These are phyloP conservation scores for Graphilbum sp. DNA, from an alignment of 2,329 filamentous ascomycete species.

Conservation along the genomic window DNA sequence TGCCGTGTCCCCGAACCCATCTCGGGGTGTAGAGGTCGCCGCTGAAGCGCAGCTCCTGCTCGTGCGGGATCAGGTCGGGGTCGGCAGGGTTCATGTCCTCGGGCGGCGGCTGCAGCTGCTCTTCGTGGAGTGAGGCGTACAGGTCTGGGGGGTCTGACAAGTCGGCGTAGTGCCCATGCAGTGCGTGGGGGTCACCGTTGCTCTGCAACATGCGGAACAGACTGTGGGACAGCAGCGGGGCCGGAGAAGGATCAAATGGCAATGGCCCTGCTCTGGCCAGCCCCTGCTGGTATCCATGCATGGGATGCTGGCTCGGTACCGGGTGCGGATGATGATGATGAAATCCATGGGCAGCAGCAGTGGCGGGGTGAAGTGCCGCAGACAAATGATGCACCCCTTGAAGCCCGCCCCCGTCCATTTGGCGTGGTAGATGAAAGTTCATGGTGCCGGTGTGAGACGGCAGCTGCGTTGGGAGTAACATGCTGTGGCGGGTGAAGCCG, in stretches of 20 bases:
- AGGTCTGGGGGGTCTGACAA: conserved; percentile 62
- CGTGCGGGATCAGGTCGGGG: conserved; percentile 58
- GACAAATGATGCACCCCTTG: conserved; percentile 1
- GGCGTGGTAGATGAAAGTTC: conserved; percentile 7
- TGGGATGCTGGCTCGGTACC: conserved; percentile 5
- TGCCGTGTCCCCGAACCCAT: conserved; percentile 74
- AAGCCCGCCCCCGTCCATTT: conserved; percentile 3
- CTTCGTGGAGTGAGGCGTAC: conserved; percentile 58
- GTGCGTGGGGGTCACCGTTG: conserved; percentile 51
- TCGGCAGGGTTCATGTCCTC: conserved; percentile 71
- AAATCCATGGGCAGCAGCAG: conserved; percentile 1
- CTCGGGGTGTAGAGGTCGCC: conserved; percentile 70
- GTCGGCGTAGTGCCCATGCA: conserved; percentile 56
- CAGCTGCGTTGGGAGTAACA: conserved; percentile 41
- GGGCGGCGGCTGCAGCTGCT: conserved; percentile 56
- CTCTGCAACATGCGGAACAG: conserved; percentile 60
- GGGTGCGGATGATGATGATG: conserved; percentile 4
- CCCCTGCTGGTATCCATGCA: background rate
- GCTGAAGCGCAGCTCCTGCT: conserved; percentile 64
- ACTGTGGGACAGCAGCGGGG: conserved; percentile 51
- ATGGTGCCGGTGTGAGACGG: conserved; percentile 24
- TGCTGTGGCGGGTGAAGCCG: conserved; percentile 34
- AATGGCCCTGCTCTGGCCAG: conserved; percentile 14
- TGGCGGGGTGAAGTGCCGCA: background rate
- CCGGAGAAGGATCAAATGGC: conserved; percentile 40